Base-by-base conservation (phyloP, 148 eudicot species). In the Salicornia ramosissima region DNA sequence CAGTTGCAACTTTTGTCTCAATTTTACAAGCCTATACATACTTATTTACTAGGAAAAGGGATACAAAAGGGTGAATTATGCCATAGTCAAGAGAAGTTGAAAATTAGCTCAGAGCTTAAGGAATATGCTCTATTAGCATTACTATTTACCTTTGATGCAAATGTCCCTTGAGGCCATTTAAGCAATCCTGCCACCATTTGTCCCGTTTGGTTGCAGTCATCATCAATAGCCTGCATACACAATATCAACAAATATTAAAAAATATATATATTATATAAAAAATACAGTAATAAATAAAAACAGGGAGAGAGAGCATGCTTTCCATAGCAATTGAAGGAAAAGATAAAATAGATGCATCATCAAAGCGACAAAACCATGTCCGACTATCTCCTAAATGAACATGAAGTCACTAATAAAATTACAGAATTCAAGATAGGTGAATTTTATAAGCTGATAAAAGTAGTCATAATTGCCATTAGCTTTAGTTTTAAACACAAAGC, bases 111-210 rank as follows among this genome's bases (percentile, higher is more conserved):
- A 29, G 58, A 39, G 7, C 8, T 11, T 16, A 66, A 4, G n/a
- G n/a, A n/a, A n/a, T n/a, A 63, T 52, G 53, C 57, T 42, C 62
- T 16, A 36, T 33, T 15, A 43, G n/a, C 30, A 62, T 33, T 76
- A 94, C 99, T n/a, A n/a, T n/a, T n/a, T n/a, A 36, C 40, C 96
- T 94, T 94, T 52, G 99, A 94, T 62, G 99, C 99, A 80, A 94
- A 94, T 64, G 97, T 94, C 72, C 91, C 97, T 74, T 94, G 99
- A 7, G 99, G 97, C 99, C 99, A 91, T 30, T 85, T 86, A 36
- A 94, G 93, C 71, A 94, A 81, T 69, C 91, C 99, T 10, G 99
- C 97, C 62, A 94, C 85, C 99, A 94, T 94, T 79, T 94, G 99
- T 21, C 99, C 97, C 1, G 99, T 94, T 67, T 94, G 99, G 79